Conservation (phyloP, 2,329 filamentous ascomycete species). For the Colletotrichum cordylinicola region DNA sequence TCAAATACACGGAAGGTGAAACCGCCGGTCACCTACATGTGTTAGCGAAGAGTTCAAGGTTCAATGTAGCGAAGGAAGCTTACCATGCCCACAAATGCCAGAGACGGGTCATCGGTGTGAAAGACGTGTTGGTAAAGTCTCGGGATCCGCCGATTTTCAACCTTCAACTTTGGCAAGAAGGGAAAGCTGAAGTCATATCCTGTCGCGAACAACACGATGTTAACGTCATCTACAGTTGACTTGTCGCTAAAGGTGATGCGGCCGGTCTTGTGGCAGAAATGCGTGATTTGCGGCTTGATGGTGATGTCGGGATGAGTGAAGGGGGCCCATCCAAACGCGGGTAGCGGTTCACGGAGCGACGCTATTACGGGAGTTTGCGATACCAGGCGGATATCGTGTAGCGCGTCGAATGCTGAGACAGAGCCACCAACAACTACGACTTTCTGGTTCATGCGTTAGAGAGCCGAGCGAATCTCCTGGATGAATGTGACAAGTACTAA, state of each 20-base stretch:
- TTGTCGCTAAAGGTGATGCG: background rate
- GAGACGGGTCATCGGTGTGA: background rate
- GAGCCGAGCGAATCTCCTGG: no score
- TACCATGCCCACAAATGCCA: background rate
- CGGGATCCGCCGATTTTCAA: background rate
- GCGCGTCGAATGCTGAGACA: background rate
- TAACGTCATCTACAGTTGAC: background rate
- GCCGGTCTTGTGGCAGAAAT: background rate
- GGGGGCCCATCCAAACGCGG: background rate
- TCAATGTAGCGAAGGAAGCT: background rate
- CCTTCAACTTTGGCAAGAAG: background rate
- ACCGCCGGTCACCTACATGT: slow-evolving; percentile 31
- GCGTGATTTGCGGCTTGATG: background rate
- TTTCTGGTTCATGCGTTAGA: background rate
- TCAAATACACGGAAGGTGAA: slow-evolving; percentile 43
- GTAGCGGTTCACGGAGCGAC: background rate
- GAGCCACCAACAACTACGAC: background rate
- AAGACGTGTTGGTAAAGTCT: background rate
- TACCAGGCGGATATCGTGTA: background rate
- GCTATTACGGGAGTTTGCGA: background rate
- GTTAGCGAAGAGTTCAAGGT: background rate
- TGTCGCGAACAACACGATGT: background rate
- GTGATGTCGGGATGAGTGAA: background rate
- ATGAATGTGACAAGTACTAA: background rate
- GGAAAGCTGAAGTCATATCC: background rate